Conservation (phyloP, 768 basidiomycete species). For the Jaapia argillacea region DNA sequence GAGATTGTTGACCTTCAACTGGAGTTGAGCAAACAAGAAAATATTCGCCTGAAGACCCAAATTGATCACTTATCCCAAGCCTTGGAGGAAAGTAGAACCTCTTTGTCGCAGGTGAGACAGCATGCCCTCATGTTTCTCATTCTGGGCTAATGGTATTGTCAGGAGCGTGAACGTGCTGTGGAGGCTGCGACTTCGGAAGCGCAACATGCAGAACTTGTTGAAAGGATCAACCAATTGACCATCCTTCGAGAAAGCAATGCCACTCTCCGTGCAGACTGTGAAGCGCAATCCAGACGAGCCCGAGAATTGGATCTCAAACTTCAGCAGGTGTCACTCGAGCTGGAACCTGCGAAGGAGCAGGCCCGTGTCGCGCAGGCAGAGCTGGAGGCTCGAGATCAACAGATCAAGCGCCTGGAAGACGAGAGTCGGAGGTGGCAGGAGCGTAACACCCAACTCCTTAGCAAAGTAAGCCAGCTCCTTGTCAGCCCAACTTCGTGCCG, state of each 20-base stretch:
- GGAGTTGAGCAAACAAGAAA: slow-evolving; percentile 74
- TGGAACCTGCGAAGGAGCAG: slow-evolving; percentile 70
- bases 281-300: slow-evolving; percentile 57
- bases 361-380: slow-evolving; percentile 60
- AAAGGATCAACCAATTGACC: slow-evolving; percentile 80
- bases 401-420: slow-evolving; percentile 60
- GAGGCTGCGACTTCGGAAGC: slow-evolving; percentile 61
- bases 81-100: slow-evolving; percentile 59
- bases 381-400: slow-evolving; percentile 56
- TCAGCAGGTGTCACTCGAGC: slow-evolving; percentile 43
- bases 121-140: neutral
- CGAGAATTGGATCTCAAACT: slow-evolving; percentile 59
- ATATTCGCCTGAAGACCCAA: slow-evolving; percentile 59
- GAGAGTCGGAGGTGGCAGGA: slow-evolving; percentile 81
- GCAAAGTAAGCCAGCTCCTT: slow-evolving; percentile 72
- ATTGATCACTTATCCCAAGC: slow-evolving; percentile 63
- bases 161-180: slow-evolving; percentile 79
- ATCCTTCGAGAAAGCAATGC: slow-evolving; percentile 84
- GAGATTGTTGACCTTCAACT: slow-evolving; percentile 86
- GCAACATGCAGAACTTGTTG: slow-evolving; percentile 77
- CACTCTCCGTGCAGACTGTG: slow-evolving; percentile 70
- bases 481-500: too few species aligned
- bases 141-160: too few species aligned
- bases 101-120: slow-evolving; percentile 66
- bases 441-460: slow-evolving; percentile 69